phyloP scores from a whole-genome alignment of 1,139 yeast genomes.

The Protomyces inouyei region DNA sequence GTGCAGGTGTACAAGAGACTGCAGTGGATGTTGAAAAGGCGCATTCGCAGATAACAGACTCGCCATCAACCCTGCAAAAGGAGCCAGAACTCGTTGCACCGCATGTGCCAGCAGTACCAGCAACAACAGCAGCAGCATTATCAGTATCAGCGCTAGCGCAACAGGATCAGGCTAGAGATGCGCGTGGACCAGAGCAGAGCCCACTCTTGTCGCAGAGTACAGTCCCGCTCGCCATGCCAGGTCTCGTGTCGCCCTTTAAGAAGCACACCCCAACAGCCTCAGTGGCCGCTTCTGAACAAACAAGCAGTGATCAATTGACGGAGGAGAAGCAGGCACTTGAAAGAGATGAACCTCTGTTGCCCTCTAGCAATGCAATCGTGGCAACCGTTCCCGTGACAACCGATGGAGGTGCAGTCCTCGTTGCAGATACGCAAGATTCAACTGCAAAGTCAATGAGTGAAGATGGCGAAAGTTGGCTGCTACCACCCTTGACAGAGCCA shows the following conservation, averaged over 20 bases:
- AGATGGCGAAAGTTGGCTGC: constrained; percentile 42
- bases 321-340: constrained; percentile 14
- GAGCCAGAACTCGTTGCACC: not conserved
- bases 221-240: not conserved
- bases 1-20: not conserved
- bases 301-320: not conserved
- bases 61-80: not conserved
- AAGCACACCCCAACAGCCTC: not conserved
- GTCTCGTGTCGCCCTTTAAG: not conserved
- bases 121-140: not conserved
- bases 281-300: not conserved
- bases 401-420: not conserved
- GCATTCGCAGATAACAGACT: not conserved
- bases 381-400: constrained; percentile 4
- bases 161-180: not conserved
- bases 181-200: not conserved
- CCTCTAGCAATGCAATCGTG: constrained; percentile 9
- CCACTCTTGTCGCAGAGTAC: not conserved
- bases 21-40: not conserved
- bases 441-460: not conserved
- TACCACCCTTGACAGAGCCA: constrained; percentile 50
- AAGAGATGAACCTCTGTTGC: constrained; percentile 10
- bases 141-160: not conserved
- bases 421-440: not conserved
- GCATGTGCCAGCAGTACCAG: not conserved